Evolutionary conservation across 805 yeast species (phyloP).

Genomic region (Lachancea meyersii): DNA sequence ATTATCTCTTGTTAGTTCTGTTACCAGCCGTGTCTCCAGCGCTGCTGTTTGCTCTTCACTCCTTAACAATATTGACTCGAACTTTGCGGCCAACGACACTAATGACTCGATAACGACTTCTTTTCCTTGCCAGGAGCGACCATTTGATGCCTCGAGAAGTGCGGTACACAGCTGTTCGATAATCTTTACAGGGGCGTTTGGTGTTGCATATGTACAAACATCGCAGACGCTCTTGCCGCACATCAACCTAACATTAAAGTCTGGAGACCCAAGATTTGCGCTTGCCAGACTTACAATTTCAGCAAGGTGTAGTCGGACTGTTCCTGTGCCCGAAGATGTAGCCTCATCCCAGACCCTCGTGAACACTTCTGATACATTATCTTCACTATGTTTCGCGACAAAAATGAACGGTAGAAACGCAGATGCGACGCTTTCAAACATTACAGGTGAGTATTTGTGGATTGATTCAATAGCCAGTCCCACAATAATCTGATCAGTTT

Average conservation of each 20-base stretch:
- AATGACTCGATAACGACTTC: slow-evolving; percentile 68
- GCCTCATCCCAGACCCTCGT: slow-evolving; percentile 71
- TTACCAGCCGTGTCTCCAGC: slow-evolving; percentile 29
- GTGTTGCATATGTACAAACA: slow-evolving; percentile 44
- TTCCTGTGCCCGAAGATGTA: slow-evolving; percentile 65
- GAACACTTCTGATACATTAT: slow-evolving; percentile 43
- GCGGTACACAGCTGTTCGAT: slow-evolving; percentile 42
- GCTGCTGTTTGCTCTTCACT: slow-evolving; percentile 37
- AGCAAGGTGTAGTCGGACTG: slow-evolving; percentile 58
- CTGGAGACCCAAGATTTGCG: slow-evolving; percentile 46
- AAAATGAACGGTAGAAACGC: slow-evolving; percentile 73
- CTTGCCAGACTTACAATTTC: slow-evolving; percentile 59
- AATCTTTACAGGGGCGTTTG: slow-evolving; percentile 22
- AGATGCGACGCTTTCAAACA: slow-evolving; percentile 53
- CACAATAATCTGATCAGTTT: slow-evolving; percentile 42
- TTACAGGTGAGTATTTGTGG: slow-evolving; percentile 61
- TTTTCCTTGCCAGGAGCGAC: slow-evolving; percentile 86
- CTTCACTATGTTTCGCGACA: slow-evolving; percentile 66
- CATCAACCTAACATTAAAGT: slow-evolving; percentile 60
- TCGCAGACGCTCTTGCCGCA: slow-evolving; percentile 63
- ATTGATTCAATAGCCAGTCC: slow-evolving; percentile 61
- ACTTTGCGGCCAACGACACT: slow-evolving; percentile 48
- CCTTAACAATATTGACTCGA: slow-evolving; percentile 33
- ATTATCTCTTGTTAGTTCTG: slow-evolving; percentile 65
- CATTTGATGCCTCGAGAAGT: slow-evolving; percentile 56